Conservation (phyloP, 2,329 filamentous ascomycete genomes). For the Pestalotiopsis sp. region DNA sequence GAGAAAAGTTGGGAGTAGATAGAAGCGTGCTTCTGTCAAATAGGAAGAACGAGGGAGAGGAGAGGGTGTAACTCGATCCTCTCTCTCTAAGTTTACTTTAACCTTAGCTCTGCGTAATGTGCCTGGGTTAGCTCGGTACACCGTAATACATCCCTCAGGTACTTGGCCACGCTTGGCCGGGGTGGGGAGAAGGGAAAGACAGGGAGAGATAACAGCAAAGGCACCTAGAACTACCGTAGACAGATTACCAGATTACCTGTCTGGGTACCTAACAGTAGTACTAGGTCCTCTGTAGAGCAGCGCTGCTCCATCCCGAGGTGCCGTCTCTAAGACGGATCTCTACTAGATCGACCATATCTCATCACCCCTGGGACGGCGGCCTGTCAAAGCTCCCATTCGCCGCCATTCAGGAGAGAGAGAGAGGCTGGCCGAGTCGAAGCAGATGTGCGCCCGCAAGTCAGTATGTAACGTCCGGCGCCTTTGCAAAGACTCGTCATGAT, state of each 20-base stretch:
- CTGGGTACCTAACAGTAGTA: neutral
- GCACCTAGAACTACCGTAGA: neutral
- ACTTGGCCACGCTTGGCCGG: neutral
- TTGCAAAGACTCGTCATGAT: neutral
- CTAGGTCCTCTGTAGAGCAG: neutral
- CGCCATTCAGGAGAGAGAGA: neutral
- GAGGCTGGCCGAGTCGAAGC: neutral
- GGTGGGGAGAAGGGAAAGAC: neutral
- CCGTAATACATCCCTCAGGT: neutral
- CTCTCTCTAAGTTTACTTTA: neutral
- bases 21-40: neutral
- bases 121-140: neutral
- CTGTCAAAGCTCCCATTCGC: conserved; percentile 5
- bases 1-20: conserved; percentile 11
- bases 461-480: neutral
- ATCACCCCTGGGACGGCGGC: neutral
- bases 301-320: neutral
- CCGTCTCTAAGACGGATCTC: neutral
- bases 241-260: neutral
- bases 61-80: neutral
- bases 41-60: neutral
- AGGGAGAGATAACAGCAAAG: neutral
- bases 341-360: neutral
- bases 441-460: neutral
- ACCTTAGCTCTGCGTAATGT: neutral